Evolutionary conservation across 2,329 filamentous ascomycete species (phyloP), one percentile per base, ranked within the genome.

Genomic region (Didymella sp.): DNA sequence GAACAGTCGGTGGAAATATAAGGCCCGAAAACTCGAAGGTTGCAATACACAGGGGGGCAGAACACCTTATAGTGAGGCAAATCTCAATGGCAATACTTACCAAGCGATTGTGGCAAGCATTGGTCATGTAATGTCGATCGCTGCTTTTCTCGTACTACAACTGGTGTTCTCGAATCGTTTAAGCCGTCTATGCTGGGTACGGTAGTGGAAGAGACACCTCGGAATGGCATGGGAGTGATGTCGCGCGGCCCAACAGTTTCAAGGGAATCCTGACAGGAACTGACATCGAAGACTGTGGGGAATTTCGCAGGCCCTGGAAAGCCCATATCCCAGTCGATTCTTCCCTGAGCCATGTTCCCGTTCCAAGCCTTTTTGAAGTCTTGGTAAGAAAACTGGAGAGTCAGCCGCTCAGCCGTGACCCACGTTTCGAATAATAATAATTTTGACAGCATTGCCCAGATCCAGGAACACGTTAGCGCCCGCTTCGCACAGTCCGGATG

Each of bases 181-280:
- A 15, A 45, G 33, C 22, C 15, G 41, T 27, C 21, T 24, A 27
- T 37, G 19, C 41, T 40, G 28, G 31, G 21, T 31, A 15, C 21
- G 42, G 13, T 24, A 6, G 28, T 47, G 42, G 31, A 33, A 52
- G 21, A 35, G 1, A 41, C 30, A 42, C n/a, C 44, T 35, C 48
- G 22, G 31, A 19, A 52, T 21, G 37, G 30, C 47, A 43, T 4
- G 11, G 40, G 19, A 30, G 30, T 27, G 24, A 17, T 44, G 37
- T 47, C 31, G 21, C 28, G 43, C 22, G 48, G 48, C 54, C 27
- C 48, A 57, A 57, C 48, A 33, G 43, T 57, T 57, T 57, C 54
- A 49, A 15, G 54, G 49, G 31, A 15, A 38, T 38, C 47, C 53
- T 47, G 37, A 40, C 37, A 40, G 19, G 37, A 24, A 22, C 21